phyloP scores from a whole-genome alignment of 2,329 filamentous ascomycete species.

The Calonectria hawksworthii region DNA sequence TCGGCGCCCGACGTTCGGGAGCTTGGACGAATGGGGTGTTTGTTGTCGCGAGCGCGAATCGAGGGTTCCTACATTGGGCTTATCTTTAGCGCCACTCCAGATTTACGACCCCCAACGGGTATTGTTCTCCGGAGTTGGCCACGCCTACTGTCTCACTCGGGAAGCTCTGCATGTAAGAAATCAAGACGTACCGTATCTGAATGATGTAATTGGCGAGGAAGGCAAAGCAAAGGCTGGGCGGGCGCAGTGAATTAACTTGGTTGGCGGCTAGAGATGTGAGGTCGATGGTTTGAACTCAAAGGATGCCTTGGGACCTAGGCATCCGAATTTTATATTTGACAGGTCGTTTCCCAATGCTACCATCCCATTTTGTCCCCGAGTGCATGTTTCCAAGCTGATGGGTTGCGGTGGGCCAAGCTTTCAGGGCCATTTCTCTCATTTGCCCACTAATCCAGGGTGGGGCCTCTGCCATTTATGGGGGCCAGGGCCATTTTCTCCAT shows the following conservation, averaged over 20 bases:
- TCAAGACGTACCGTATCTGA: no score
- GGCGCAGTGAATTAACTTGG: no score
- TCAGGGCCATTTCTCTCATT: not conserved
- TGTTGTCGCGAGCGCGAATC: not conserved
- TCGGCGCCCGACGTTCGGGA: not conserved
- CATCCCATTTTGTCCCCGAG: no score
- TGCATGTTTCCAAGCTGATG: not conserved
- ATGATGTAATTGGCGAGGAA: no score
- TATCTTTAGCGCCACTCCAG: not conserved
- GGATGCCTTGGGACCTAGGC: not conserved
- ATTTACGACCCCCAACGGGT: not conserved
- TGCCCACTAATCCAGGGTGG: not conserved
- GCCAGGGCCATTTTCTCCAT: not conserved
- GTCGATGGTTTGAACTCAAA: not conserved
- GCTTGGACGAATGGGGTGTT: not conserved
- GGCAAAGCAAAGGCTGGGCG: no score
- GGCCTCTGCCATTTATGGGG: not conserved
- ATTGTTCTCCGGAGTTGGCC: not conserved
- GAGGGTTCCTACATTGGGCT: not conserved
- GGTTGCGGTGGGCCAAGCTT: not conserved
- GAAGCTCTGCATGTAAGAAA: no score
- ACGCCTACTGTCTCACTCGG: no score
- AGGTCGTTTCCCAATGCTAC: not conserved
- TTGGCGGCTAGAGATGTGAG: no score
- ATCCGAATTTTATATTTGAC: not conserved